Percentiles rank a stretch among this genome's conserved stretches.
Conservation (phyloP, 352 stramenopile species). For the Pythium coloratum region DNA sequence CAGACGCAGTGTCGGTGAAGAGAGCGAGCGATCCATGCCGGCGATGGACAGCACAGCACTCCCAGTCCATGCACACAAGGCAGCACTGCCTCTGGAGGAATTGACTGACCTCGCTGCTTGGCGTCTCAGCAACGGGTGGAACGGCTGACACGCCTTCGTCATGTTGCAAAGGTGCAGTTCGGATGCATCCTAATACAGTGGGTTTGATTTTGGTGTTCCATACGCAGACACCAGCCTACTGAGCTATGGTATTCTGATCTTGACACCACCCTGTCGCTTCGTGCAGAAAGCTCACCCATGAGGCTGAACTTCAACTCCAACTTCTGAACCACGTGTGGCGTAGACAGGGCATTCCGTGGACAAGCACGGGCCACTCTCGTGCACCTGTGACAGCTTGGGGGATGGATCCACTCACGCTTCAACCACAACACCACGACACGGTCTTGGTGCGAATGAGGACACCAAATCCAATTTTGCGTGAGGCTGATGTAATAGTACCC, state of each 20-base stretch:
- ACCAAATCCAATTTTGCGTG: no score
- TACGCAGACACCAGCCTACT: neutral
- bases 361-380: neutral
- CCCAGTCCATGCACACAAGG: neutral
- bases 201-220: no score
- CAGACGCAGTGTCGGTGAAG: neutral
- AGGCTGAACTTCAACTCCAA: constrained; percentile 22
- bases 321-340: constrained; percentile 18
- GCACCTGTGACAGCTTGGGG: constrained; percentile 2
- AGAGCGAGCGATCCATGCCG: neutral
- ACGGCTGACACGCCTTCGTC: neutral
- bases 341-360: neutral
- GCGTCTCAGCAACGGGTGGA: constrained; percentile 1
- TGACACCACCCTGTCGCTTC: neutral
- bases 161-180: constrained; percentile 15
- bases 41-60: neutral
- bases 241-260: neutral
- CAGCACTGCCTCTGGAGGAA: neutral
- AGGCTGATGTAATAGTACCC: neutral
- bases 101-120: neutral
- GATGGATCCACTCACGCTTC: neutral
- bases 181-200: neutral
- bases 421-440: neutral
- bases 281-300: neutral
- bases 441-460: no score